Percentiles rank a stretch among this genome's conserved stretches.
phyloP scores from a whole-genome alignment of 2,329 filamentous ascomycete species.

The Penicillium brasilianum region DNA sequence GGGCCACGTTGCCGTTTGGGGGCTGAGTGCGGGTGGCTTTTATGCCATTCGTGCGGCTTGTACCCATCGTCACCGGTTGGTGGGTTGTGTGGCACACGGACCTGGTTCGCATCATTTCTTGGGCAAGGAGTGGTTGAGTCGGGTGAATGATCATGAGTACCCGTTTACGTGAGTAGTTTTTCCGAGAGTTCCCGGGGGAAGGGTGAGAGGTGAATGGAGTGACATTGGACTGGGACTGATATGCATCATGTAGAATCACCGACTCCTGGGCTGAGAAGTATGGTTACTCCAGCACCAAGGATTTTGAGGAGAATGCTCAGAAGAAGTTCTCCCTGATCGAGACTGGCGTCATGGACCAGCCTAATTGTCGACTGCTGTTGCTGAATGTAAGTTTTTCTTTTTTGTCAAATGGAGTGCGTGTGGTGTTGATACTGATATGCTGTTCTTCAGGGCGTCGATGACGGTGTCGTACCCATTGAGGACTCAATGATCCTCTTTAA shows the following conservation, averaged over 20 bases:
- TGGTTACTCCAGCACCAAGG: constrained; percentile 62
- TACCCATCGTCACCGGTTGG: constrained; percentile 63
- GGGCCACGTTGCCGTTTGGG: constrained; percentile 65
- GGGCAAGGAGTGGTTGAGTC: constrained; percentile 63
- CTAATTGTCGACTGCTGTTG: constrained; percentile 63
- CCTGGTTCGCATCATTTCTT: constrained; percentile 68
- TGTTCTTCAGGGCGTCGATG: constrained; percentile 60
- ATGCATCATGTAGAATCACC: constrained; percentile 47
- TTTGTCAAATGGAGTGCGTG: neutral
- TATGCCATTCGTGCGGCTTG: constrained; percentile 71
- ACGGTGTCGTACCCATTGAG: constrained; percentile 71
- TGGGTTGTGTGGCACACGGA: constrained; percentile 66
- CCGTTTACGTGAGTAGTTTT: constrained; percentile 58
- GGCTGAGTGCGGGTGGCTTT: constrained; percentile 69
- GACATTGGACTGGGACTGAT: constrained; percentile 1
- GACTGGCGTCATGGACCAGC: constrained; percentile 61
- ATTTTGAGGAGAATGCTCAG: constrained; percentile 60
- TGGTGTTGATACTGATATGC: constrained; percentile 9
- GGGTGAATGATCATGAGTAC: constrained; percentile 70
- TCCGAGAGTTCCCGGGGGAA: neutral
- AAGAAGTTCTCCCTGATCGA: constrained; percentile 68
- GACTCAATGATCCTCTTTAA: constrained; percentile 69
- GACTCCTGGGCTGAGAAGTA: constrained; percentile 66
- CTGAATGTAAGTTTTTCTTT: constrained; percentile 58
- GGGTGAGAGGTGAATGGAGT: constrained; percentile 6